Evolutionary conservation across 305 asterid species (phyloP).

Genomic region (Fraxinus ornus): DNA sequence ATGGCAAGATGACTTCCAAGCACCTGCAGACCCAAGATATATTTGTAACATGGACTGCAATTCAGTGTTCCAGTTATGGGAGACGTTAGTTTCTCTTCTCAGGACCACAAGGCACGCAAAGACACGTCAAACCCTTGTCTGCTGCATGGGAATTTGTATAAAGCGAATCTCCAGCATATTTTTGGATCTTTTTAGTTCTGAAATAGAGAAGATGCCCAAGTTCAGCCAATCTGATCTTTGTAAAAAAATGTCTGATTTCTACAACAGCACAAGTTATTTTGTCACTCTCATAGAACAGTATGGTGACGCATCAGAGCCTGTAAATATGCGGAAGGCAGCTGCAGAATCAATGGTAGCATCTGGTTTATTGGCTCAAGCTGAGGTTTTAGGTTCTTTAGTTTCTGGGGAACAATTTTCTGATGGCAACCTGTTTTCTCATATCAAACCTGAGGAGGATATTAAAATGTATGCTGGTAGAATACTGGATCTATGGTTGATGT

Average conservation of each 20-base stretch:
- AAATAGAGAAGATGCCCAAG: constrained; percentile 26
- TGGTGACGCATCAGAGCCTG: constrained; percentile 75
- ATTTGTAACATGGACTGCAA: constrained; percentile 51
- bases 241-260: constrained; percentile 37
- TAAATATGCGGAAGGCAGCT: constrained; percentile 79
- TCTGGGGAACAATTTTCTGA: constrained; percentile 35
- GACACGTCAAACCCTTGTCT: constrained; percentile 63
- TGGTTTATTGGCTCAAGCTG: constrained; percentile 59
- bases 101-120: constrained; percentile 73
- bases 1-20: constrained; percentile 35
- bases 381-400: constrained; percentile 46
- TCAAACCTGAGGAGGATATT: constrained; percentile 41
- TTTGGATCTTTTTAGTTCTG: constrained; percentile 39
- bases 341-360: constrained; percentile 88
- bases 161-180: constrained; percentile 51
- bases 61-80: constrained; percentile 68
- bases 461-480: constrained; percentile 52
- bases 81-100: constrained; percentile 64
- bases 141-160: constrained; percentile 86
- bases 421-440: constrained; percentile 23
- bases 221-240: constrained; percentile 31
- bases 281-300: constrained; percentile 55
- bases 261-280: constrained; percentile 53
- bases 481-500: constrained; percentile 66
- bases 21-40: constrained; percentile 37